Percentiles rank a stretch among this genome's conserved stretches.
Conservation (phyloP, 2,329 filamentous ascomycete species). For the Podosphaera xanthii region DNA sequence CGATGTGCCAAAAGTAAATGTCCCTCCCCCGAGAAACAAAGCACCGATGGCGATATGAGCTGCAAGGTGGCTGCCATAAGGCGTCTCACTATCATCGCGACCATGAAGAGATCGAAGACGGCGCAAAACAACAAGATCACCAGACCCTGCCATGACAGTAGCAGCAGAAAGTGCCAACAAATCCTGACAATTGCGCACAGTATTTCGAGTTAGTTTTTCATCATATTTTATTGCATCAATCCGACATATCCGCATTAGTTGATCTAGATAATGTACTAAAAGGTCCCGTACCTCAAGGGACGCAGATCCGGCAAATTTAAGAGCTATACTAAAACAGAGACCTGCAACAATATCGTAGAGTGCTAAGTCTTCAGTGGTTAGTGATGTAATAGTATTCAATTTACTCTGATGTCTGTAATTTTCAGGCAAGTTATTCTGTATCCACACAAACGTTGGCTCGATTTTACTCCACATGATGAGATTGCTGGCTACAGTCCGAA, state of each 20-base stretch:
- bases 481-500: slow-evolving; percentile 74
- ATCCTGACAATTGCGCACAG: slow-evolving; percentile 79
- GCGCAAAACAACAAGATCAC: slow-evolving; percentile 66
- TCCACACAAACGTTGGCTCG: slow-evolving; percentile 49
- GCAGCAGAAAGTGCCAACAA: slow-evolving; percentile 60
- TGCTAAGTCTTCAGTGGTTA: slow-evolving; percentile 67
- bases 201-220: slow-evolving; percentile 58
- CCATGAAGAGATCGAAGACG: slow-evolving; percentile 75
- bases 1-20: slow-evolving; percentile 72
- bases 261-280: slow-evolving; percentile 62
- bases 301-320: slow-evolving; percentile 53
- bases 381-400: slow-evolving; percentile 32
- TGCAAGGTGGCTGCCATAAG: slow-evolving; percentile 85
- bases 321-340: slow-evolving; percentile 57
- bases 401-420: slow-evolving; percentile 41
- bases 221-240: slow-evolving; percentile 43
- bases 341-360: slow-evolving; percentile 86
- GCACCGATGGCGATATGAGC: slow-evolving; percentile 79
- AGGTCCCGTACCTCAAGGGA: slow-evolving; percentile 54
- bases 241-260: slow-evolving; percentile 57
- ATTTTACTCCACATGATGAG: slow-evolving; percentile 85
- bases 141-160: slow-evolving; percentile 88
- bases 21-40: slow-evolving; percentile 80
- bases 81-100: slow-evolving; percentile 57
- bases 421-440: slow-evolving; percentile 46